Evolutionary conservation across 2,329 filamentous ascomycete genomes (phyloP).

Genomic region (Pseudogymnoascus sp.): DNA sequence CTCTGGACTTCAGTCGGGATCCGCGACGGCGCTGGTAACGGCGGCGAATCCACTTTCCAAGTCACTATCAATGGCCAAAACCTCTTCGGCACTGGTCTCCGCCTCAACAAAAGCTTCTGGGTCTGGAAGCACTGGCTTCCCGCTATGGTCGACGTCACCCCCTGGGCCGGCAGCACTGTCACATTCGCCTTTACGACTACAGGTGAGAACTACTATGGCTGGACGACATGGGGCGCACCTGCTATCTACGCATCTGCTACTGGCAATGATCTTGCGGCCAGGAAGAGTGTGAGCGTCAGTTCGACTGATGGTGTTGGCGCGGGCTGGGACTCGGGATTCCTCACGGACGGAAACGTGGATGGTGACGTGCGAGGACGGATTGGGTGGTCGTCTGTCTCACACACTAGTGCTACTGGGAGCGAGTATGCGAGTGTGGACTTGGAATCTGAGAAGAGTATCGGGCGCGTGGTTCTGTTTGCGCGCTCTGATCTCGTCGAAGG

Average conservation of each 20-base stretch:
- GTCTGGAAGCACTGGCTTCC: conserved; percentile 16
- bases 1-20: conserved; percentile 18
- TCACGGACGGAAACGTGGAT: background rate
- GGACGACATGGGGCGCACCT: conserved; percentile 17
- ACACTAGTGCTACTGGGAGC: conserved; percentile 8
- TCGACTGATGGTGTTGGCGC: conserved; percentile 11
- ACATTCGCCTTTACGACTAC: conserved; percentile 13
- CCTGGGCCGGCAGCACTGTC: conserved; percentile 14
- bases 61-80: conserved; percentile 11
- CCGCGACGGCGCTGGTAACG: conserved; percentile 16
- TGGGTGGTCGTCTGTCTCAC: conserved; percentile 15
- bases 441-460: conserved; percentile 5
- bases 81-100: conserved; percentile 14
- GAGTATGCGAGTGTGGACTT: conserved; percentile 15
- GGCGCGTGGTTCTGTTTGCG: conserved; percentile 15
- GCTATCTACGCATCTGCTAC: conserved; percentile 11
- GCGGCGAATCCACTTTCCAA: conserved; percentile 16
- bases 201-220: conserved; percentile 13
- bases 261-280: conserved; percentile 13
- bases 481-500: conserved; percentile 14
- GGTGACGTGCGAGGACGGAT: background rate
- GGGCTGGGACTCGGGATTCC: conserved; percentile 12
- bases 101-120: conserved; percentile 14
- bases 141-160: conserved; percentile 15
- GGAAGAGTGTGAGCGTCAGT: conserved; percentile 10